These are phyloP conservation scores for Aspergillus unguis DNA, from an alignment of 2,329 filamentous ascomycete species.

Conservation along the genomic window DNA sequence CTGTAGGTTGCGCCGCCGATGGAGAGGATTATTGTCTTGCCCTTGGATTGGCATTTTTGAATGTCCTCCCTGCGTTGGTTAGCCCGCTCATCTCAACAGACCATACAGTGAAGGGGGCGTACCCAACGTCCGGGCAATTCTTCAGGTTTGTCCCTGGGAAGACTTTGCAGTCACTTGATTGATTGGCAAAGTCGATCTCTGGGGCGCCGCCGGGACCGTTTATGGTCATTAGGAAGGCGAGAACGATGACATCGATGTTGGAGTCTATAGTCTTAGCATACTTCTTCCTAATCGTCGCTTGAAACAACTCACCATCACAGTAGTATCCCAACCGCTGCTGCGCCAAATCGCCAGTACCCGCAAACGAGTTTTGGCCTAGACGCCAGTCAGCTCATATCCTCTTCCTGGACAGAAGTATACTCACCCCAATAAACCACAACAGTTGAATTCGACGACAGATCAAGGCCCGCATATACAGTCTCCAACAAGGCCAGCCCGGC, in stretches of 20 bases:
- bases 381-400: neutral
- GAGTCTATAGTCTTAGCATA: slow-evolving; percentile 19
- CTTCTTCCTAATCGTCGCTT: neutral
- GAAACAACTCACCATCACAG: slow-evolving; percentile 51
- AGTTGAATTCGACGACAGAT: slow-evolving; percentile 27
- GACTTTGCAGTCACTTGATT: slow-evolving; percentile 58
- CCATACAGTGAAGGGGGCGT: slow-evolving; percentile 24
- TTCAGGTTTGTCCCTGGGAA: slow-evolving; percentile 59
- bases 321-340: slow-evolving; percentile 59
- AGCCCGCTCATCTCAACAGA: neutral
- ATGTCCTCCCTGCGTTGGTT: slow-evolving; percentile 42
- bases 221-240: slow-evolving; percentile 62
- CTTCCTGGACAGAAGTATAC: neutral
- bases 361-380: slow-evolving; percentile 60
- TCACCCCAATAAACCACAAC: slow-evolving; percentile 64
- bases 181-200: slow-evolving; percentile 63
- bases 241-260: slow-evolving; percentile 48
- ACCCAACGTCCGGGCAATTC: slow-evolving; percentile 64
- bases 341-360: slow-evolving; percentile 42
- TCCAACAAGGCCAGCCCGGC: slow-evolving; percentile 31
- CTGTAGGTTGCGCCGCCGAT: slow-evolving; percentile 68
- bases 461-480: slow-evolving; percentile 40
- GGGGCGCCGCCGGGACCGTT: slow-evolving; percentile 49
- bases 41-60: slow-evolving; percentile 58
- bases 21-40: slow-evolving; percentile 70